phyloP scores from a whole-genome alignment of 1,284 basidiomycete genomes.

The Fistulinella cinereoalba region DNA sequence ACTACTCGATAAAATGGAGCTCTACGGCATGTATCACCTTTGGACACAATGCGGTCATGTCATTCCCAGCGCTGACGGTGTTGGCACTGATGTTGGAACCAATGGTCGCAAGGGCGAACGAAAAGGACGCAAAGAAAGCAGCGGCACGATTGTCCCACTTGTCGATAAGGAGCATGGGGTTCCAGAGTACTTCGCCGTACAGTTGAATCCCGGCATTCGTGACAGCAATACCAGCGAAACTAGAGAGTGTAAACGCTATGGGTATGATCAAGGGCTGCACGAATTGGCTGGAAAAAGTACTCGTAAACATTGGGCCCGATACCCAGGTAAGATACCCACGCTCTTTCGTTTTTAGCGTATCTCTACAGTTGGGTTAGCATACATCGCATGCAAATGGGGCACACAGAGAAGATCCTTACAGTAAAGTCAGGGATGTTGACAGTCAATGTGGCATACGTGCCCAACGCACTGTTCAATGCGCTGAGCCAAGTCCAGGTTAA shows the following conservation, averaged over 20 bases:
- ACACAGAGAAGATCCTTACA: slow-evolving; percentile 23
- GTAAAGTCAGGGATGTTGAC: slow-evolving; percentile 62
- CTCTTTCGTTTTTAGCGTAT: slow-evolving; percentile 29
- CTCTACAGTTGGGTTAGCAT: slow-evolving; percentile 15
- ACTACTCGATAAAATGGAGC: not conserved
- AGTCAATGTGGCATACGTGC: slow-evolving; percentile 48
- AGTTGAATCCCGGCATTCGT: slow-evolving; percentile 48
- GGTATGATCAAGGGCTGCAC: slow-evolving; percentile 59
- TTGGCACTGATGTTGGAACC: slow-evolving; percentile 65
- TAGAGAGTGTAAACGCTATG: slow-evolving; percentile 51
- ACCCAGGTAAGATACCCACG: slow-evolving; percentile 10
- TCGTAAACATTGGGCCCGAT: not conserved
- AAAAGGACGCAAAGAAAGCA: slow-evolving; percentile 61
- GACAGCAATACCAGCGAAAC: slow-evolving; percentile 58
- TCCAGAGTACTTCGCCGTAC: slow-evolving; percentile 53
- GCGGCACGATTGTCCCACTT: slow-evolving; percentile 64
- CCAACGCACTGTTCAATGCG: slow-evolving; percentile 54
- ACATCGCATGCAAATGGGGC: not conserved
- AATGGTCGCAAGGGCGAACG: slow-evolving; percentile 58
- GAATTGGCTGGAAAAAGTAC: slow-evolving; percentile 41
- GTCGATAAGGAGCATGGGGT: slow-evolving; percentile 48
- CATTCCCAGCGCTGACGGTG: slow-evolving; percentile 61
- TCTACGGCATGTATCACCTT: slow-evolving; percentile 13
- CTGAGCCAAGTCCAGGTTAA: slow-evolving; percentile 56
- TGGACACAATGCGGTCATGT: slow-evolving; percentile 55